Evolutionary conservation across 1,139 yeast genomes (phyloP).

Genomic region (Debaryomyces psychrophilus): DNA sequence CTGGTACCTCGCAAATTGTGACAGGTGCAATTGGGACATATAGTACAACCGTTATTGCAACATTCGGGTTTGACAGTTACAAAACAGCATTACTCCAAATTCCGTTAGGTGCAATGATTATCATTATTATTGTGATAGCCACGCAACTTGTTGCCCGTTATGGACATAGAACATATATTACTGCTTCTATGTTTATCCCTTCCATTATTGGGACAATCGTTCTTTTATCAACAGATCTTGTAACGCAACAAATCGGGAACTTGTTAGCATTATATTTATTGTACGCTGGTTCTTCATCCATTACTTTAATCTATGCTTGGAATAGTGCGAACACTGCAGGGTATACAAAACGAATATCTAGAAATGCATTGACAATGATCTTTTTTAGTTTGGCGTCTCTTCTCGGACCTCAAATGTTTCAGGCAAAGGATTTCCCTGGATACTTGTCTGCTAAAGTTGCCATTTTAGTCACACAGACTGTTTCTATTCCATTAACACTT

Average conservation of each 20-base stretch:
- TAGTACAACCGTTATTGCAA: conserved; percentile 41
- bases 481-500: conserved; percentile 34
- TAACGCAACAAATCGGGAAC: conserved; percentile 32
- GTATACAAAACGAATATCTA: conserved; percentile 33
- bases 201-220: conserved; percentile 42
- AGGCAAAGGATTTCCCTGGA: conserved; percentile 28
- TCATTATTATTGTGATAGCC: conserved; percentile 35
- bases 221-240: conserved; percentile 24
- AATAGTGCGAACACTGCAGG: conserved; percentile 42
- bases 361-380: conserved; percentile 37
- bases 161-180: conserved; percentile 31
- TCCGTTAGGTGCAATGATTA: conserved; percentile 42
- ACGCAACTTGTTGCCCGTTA: conserved; percentile 33
- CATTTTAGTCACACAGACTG: conserved; percentile 34
- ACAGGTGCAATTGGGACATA: conserved; percentile 47
- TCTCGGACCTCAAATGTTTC: conserved; percentile 46
- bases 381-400: conserved; percentile 40
- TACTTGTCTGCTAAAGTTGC: conserved; percentile 42
- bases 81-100: conserved; percentile 43
- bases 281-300: conserved; percentile 39
- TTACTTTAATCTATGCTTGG: conserved; percentile 39
- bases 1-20: conserved; percentile 40
- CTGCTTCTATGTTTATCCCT: conserved; percentile 36
- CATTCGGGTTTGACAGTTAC: conserved; percentile 38
- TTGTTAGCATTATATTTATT: conserved; percentile 41